Percentiles rank a stretch among this genome's conserved stretches.
These are phyloP conservation scores for Leavenworthia alabamica DNA, from an alignment of 345 rosid genomes.

Conservation along the genomic window DNA sequence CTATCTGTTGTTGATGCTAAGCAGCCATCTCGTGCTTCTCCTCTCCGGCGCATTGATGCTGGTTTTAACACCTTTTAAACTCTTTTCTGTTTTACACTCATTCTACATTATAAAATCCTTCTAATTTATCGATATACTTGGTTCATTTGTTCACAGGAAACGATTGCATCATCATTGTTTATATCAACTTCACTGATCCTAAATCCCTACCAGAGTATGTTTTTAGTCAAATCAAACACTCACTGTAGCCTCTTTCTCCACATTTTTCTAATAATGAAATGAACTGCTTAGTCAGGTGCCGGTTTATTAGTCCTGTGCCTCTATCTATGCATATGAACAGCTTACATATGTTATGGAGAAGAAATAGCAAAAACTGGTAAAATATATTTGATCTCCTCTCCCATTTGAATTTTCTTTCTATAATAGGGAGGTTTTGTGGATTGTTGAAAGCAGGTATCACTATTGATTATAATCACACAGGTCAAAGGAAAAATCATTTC, in stretches of 20 bases:
- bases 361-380: slow-evolving; percentile 57
- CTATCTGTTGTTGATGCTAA: slow-evolving; percentile 47
- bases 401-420: not conserved
- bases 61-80: slow-evolving; percentile 30
- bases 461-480: slow-evolving; percentile 20
- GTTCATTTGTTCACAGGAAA: slow-evolving; percentile 37
- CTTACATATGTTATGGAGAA: slow-evolving; percentile 49
- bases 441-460: not conserved
- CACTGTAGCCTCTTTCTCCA: not conserved
- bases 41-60: slow-evolving; percentile 41
- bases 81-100: not conserved
- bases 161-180: slow-evolving; percentile 46
- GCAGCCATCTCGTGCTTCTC: slow-evolving; percentile 40
- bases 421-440: not conserved
- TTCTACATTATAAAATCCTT: no score
- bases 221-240: slow-evolving; percentile 12
- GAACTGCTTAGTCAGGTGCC: slow-evolving; percentile 48
- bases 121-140: not conserved
- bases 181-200: slow-evolving; percentile 45
- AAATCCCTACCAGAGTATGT: slow-evolving; percentile 67
- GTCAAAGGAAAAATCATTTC: slow-evolving; percentile 45
- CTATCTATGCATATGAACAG: slow-evolving; percentile 28
- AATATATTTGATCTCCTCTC: not conserved
- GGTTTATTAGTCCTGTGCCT: slow-evolving; percentile 45
- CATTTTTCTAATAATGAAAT: slow-evolving; percentile 11